phyloP scores from a whole-genome alignment of 495 filamentous ascomycete species.

The Hyaloscypha finlandica region DNA sequence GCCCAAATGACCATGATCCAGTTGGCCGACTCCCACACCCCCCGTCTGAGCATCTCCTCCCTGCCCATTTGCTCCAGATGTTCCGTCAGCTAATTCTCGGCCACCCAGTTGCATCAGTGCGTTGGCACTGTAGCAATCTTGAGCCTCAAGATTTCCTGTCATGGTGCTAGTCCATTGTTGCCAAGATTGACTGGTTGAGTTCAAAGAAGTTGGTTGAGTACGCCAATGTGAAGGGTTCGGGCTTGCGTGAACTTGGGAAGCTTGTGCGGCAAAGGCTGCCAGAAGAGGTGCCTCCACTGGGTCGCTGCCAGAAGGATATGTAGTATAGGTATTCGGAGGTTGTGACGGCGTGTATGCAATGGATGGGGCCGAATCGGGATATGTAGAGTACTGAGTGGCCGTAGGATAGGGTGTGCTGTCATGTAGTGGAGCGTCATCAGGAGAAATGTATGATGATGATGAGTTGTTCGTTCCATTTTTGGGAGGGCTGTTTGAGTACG shows the following conservation, averaged over 20 bases:
- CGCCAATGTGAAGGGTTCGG: neutral
- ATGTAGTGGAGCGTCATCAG: slow-evolving; percentile 16
- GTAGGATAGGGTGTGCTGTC: slow-evolving; percentile 31
- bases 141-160: slow-evolving; percentile 27
- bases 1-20: slow-evolving; percentile 4
- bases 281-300: slow-evolving; percentile 28
- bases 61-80: neutral
- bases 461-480: slow-evolving; percentile 14
- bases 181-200: slow-evolving; percentile 28
- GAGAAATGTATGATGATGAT: slow-evolving; percentile 9
- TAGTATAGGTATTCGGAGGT: slow-evolving; percentile 9
- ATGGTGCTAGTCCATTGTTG: slow-evolving; percentile 30
- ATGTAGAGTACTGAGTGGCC: slow-evolving; percentile 32
- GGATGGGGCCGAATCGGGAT: slow-evolving; percentile 23
- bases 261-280: slow-evolving; percentile 29
- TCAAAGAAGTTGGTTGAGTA: neutral
- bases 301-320: slow-evolving; percentile 18
- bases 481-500: slow-evolving; percentile 6
- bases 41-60: neutral
- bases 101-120: slow-evolving; percentile 32
- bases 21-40: neutral
- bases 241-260: slow-evolving; percentile 20
- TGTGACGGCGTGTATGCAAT: slow-evolving; percentile 26
- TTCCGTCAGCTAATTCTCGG: slow-evolving; percentile 9
- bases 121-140: slow-evolving; percentile 32